phyloP scores from a whole-genome alignment of 169 alveolate species.

The Fabrea salina region DNA sequence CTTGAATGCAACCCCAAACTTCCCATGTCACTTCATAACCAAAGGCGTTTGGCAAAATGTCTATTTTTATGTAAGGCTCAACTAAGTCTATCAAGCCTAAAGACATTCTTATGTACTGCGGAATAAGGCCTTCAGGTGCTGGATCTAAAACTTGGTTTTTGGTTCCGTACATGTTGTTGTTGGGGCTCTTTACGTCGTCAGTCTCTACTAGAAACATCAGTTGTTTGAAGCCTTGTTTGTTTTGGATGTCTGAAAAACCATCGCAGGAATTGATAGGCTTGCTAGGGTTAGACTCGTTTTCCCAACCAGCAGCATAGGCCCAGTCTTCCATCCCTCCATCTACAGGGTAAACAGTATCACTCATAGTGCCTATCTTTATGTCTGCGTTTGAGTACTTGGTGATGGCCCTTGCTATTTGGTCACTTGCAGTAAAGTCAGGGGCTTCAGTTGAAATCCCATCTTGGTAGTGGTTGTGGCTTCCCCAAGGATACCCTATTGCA shows the following conservation, averaged over 20 bases:
- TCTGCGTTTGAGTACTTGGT: background rate
- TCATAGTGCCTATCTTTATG: conserved; percentile 54
- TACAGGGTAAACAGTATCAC: conserved; percentile 73
- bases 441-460: conserved; percentile 49
- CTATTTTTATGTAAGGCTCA: conserved; percentile 41
- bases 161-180: conserved; percentile 37
- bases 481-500: conserved; percentile 80
- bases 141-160: background rate
- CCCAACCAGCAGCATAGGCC: conserved; percentile 82
- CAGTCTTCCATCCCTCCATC: conserved; percentile 85
- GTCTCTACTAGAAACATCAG: conserved; percentile 59
- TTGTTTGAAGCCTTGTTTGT: conserved; percentile 31
- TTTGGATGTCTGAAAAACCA: background rate
- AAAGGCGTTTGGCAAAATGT: background rate
- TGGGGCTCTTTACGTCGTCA: conserved; percentile 46
- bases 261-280: conserved; percentile 12
- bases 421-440: conserved; percentile 48
- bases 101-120: conserved; percentile 50
- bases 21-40: background rate
- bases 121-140: conserved; percentile 47
- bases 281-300: conserved; percentile 12
- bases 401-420: conserved; percentile 40
- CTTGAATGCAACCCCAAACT: conserved; percentile 29
- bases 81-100: conserved; percentile 48
- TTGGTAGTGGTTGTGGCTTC: conserved; percentile 58